These are phyloP conservation scores for Fusarium hainanense DNA, from an alignment of 2,329 filamentous ascomycete genomes.

Conservation along the genomic window DNA sequence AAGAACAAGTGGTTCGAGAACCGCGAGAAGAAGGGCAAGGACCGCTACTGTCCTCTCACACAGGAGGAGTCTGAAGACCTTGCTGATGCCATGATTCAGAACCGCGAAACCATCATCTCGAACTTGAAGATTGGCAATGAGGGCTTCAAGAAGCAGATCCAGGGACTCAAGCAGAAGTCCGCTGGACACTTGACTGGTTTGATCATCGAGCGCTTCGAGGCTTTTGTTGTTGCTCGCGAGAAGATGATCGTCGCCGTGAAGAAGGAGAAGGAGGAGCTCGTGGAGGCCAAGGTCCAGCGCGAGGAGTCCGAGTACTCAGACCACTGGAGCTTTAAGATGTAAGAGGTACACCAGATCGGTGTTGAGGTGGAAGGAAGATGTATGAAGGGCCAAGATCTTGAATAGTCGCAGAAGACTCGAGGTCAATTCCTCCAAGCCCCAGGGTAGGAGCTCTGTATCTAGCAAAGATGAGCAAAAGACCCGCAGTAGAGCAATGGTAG, in stretches of 20 bases:
- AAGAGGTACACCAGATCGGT: accelerated
- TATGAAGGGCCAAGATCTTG: background rate
- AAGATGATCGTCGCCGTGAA: background rate
- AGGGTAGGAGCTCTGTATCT: too few relatives aligned
- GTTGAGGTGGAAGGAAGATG: background rate
- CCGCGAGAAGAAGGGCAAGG: background rate
- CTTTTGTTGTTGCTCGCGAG: background rate
- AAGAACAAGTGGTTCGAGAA: background rate
- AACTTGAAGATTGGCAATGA: background rate
- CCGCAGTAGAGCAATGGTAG: accelerated
- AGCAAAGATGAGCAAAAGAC: background rate
- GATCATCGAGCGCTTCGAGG: background rate
- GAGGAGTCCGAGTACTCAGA: background rate
- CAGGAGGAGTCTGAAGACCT: background rate
- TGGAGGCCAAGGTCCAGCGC: accelerated
- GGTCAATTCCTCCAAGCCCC: too few relatives aligned
- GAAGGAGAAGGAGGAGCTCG: background rate
- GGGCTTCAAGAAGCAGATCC: background rate
- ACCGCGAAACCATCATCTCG: background rate
- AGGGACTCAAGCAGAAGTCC: background rate
- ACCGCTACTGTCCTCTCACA: background rate
- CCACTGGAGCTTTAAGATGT: background rate
- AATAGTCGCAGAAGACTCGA: background rate
- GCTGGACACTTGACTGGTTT: background rate
- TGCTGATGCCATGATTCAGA: background rate